Conservation (phyloP, 192 early-diverging fungal genomes). For the Geranomyces michiganensis region DNA sequence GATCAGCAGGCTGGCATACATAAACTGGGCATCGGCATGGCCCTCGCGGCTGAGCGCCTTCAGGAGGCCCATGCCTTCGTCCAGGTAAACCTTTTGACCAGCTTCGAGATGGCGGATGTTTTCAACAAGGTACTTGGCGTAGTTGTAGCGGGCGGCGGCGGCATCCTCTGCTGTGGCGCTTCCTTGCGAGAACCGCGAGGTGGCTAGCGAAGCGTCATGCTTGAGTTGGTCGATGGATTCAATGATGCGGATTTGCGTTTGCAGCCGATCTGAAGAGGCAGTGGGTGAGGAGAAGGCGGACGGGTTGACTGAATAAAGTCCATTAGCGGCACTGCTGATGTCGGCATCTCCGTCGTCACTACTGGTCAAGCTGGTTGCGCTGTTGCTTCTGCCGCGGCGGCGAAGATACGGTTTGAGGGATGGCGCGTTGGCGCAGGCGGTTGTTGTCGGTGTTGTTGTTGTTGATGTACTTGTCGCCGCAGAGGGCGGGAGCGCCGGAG, state of each 20-base stretch:
- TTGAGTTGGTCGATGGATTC: constrained; percentile 14
- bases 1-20: constrained; percentile 7
- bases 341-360: constrained; percentile 3
- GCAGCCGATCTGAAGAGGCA: not conserved
- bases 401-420: not conserved
- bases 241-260: constrained; percentile 12
- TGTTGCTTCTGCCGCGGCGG: not conserved
- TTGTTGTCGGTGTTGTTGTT: not conserved
- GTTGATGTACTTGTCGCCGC: not conserved
- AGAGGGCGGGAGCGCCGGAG: not conserved
- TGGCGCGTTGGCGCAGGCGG: not conserved
- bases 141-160: not conserved
- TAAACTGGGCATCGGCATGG: constrained; percentile 13
- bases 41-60: not conserved
- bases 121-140: constrained; percentile 14
- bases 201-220: constrained; percentile 2
- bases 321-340: too few relatives aligned
- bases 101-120: constrained; percentile 4
- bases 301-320: not conserved
- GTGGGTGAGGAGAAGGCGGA: not conserved
- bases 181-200: not conserved
- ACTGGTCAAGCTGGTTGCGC: not conserved
- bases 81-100: not conserved
- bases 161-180: not conserved
- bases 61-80: not conserved